A percentile compares a stretch with the other conserved stretches of the same genome.
Evolutionary conservation across 2,329 filamentous ascomycete genomes (phyloP).

Genomic region (Fusarium begoniae): DNA sequence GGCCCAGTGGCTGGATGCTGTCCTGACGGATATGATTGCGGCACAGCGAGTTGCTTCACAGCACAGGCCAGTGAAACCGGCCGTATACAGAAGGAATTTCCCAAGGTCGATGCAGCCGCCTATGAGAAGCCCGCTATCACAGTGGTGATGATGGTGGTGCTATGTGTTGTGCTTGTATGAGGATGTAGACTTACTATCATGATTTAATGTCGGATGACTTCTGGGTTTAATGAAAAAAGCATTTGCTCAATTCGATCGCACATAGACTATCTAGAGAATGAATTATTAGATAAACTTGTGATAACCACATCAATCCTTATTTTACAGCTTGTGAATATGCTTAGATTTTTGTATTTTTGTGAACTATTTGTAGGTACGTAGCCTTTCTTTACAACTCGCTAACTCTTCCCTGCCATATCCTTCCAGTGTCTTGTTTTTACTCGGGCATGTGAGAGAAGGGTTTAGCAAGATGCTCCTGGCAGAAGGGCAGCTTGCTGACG

Average conservation of each 20-base stretch:
- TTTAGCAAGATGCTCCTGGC: constrained; percentile 71
- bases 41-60: constrained; percentile 74
- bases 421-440: constrained; percentile 45
- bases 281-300: constrained; percentile 22
- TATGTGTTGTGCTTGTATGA: constrained; percentile 16
- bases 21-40: constrained; percentile 79
- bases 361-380: neutral
- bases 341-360: neutral
- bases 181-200: neutral
- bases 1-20: constrained; percentile 83
- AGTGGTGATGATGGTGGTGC: constrained; percentile 9
- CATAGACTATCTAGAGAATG: constrained; percentile 13
- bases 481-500: constrained; percentile 74
- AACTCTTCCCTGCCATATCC: constrained; percentile 9
- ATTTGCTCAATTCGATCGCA: neutral
- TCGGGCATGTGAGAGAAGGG: constrained; percentile 72
- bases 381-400: neutral
- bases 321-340: neutral
- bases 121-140: constrained; percentile 11
- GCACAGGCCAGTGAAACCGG: constrained; percentile 61
- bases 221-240: neutral
- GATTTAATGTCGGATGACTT: constrained; percentile 3
- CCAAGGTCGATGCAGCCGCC: constrained; percentile 37
- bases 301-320: neutral
- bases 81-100: constrained; percentile 64